Evolutionary conservation across 768 basidiomycete species (phyloP).

Genomic region (Rhizopogon sp.): DNA sequence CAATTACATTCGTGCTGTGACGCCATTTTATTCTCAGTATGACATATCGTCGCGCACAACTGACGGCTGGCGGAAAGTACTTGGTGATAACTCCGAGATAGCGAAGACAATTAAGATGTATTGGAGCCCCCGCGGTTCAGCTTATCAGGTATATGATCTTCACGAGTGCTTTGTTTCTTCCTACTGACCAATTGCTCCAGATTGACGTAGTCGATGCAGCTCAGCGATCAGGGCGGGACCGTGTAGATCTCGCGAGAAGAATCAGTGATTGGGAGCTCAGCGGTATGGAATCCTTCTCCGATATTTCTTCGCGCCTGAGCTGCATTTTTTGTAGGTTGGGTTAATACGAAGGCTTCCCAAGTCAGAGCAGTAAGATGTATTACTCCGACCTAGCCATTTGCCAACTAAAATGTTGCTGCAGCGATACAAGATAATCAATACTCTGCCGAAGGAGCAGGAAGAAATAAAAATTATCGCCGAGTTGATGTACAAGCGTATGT

Average conservation of each 20-base stretch:
- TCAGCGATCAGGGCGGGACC: conserved; percentile 18
- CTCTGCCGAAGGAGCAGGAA: conserved; percentile 27
- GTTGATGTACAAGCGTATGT: conserved; percentile 32
- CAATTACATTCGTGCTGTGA: conserved; percentile 38
- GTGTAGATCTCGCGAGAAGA: conserved; percentile 28
- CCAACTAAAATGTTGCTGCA: conserved; percentile 6
- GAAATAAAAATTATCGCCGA: conserved; percentile 30
- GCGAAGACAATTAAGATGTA: conserved; percentile 26
- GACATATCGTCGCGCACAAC: conserved; percentile 26
- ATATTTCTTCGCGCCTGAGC: neutral
- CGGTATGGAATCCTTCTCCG: conserved; percentile 13
- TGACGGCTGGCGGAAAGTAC: conserved; percentile 23
- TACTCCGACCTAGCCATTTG: neutral
- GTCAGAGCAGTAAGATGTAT: conserved; percentile 28
- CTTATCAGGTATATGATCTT: conserved; percentile 15
- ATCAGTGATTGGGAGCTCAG: conserved; percentile 37
- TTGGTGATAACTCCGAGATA: conserved; percentile 24
- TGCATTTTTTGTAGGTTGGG: conserved; percentile 17
- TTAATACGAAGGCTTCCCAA: conserved; percentile 32
- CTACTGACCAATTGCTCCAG: conserved; percentile 9
- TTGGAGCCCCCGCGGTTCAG: conserved; percentile 23
- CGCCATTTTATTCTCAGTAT: conserved; percentile 41
- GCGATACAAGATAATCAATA: conserved; percentile 32
- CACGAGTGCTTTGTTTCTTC: neutral
- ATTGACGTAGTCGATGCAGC: conserved; percentile 32